phyloP scores from a whole-genome alignment of 495 filamentous ascomycete species.

The Diplogelasinospora grovesii region DNA sequence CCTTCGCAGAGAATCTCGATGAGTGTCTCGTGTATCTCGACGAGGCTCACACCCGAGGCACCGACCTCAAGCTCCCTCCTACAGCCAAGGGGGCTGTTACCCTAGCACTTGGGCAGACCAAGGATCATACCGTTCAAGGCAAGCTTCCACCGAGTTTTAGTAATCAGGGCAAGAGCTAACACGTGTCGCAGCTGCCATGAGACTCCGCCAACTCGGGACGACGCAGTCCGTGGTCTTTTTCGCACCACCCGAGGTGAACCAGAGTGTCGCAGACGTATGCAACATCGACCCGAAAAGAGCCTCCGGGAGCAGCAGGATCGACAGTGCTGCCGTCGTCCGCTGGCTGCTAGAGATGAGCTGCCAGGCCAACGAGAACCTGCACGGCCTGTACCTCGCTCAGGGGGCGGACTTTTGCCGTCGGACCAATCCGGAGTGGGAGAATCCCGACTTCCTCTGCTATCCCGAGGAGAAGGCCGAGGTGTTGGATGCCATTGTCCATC shows the following conservation, averaged over 20 bases:
- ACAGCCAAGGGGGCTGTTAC: constrained; percentile 39
- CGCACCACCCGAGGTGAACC: constrained; percentile 37
- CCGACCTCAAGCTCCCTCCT: constrained; percentile 39
- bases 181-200: constrained; percentile 47
- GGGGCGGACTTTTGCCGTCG: constrained; percentile 50
- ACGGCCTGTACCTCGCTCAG: constrained; percentile 50
- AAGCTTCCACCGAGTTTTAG: no score
- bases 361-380: constrained; percentile 45
- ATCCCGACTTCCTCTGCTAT: constrained; percentile 14
- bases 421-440: constrained; percentile 22
- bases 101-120: constrained; percentile 38
- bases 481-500: constrained; percentile 21
- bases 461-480: constrained; percentile 9
- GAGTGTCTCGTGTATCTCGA: constrained; percentile 41
- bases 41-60: constrained; percentile 44
- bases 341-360: constrained; percentile 62
- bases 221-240: constrained; percentile 34
- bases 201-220: constrained; percentile 31
- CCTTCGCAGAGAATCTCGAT: constrained; percentile 33
- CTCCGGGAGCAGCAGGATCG: no score
- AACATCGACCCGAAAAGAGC: no score
- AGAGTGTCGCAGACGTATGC: no score
- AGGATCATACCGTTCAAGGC: constrained; percentile 45
- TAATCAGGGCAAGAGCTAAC: no score
- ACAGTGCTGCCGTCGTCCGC: constrained; percentile 31